Evolutionary conservation across 2,329 filamentous ascomycete species (phyloP), one percentile per base, ranked within the genome.

Genomic region (Cordyceps tenuipes): DNA sequence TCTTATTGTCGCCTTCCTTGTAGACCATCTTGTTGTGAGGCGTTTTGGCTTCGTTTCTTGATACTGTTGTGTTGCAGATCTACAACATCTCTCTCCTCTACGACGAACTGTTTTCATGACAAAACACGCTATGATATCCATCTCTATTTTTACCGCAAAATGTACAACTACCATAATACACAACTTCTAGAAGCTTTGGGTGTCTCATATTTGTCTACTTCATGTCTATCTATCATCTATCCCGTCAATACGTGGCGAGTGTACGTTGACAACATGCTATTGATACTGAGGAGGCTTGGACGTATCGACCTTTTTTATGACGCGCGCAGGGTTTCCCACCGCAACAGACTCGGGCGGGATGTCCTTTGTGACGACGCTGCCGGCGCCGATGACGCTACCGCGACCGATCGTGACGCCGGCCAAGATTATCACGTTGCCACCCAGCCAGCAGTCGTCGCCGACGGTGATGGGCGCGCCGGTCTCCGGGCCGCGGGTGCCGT

Each of bases 391-490:
- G 0, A 86, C 89, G 5, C 77, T 79, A 0, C 91, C 90, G 59
- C 81, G 79, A 0, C 91, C 91, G 64, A 96, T 87, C 1, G 82
- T 92, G 26, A 96, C 85, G 0, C 91, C 91, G 0, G 89, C 85
- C 48, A 92, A 75, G 19, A 96, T 82, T 23, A 79, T 83, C 5
- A 84, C 85, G 67, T 86, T 87, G 0, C 88, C 88, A 1, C 86
- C 89, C 34, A 93, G 73, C 89, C 89, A 91, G 73, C 89, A 89
- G 74, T 96, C 91, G 64, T 91, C 86, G 0, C 87, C 90, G 57
- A 96, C 84, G 39, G 77, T 80, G 63, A 96, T 89, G 10, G 88
- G 82, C 65, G 82, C 84, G 0, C 90, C 91, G 9, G 76, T 68
- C 71, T 96, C 91, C 0, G 90, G 90, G 0, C 91, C 91, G 15